Base-by-base conservation (phyloP, 768 basidiomycete genomes). In the Cystofilobasidium macerans region DNA sequence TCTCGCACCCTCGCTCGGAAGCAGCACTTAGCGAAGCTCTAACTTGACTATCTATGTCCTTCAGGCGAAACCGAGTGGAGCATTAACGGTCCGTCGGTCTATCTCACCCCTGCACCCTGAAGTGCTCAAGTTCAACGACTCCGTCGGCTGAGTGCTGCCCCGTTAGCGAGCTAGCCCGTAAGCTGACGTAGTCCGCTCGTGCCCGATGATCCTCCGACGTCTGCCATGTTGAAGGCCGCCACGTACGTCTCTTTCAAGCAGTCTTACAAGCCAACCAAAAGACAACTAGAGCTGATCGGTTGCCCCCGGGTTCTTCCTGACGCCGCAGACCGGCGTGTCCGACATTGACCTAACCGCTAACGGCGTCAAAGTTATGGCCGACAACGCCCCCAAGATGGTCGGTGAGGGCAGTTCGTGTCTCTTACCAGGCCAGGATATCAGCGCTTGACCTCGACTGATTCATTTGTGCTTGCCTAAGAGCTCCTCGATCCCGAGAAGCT, bases 241-340 rank as follows among this genome's bases (percentile, higher is more conserved):
- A 47, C 32, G 40, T 22, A 24, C n/a, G 18, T 11, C 38, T 2
- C 42, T 12, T 20, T 13, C 8, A 32, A 5, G 7, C 20, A 22
- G 18, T 32, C 32, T 26, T 38, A 24, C 22, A n/a, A n/a, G 57
- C 32, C 32, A 28, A 33, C 47, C 42, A 24, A 9, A 5, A 30
- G 26, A 38, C 16, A 5, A 2, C 18, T 12, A 33, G 45, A 11
- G 18, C 36, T 56, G n/a, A 28, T 35, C 16, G 45, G n/a, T 22
- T 58, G 20, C 1, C 24, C 6, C n/a, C 9, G 59, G 24, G n/a
- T 11, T 16, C 22, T 20, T 48, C 38, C 22, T 42, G 40, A n/a
- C n/a, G n/a, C n/a, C n/a, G n/a, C 5, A 68, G 67, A 68, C 67
- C 26, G 67, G 67, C 12, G 67, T 68, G 24, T 68, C 67, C 20